Evolutionary conservation across 2,329 filamentous ascomycete genomes (phyloP).

Genomic region (Aureobasidium musti): DNA sequence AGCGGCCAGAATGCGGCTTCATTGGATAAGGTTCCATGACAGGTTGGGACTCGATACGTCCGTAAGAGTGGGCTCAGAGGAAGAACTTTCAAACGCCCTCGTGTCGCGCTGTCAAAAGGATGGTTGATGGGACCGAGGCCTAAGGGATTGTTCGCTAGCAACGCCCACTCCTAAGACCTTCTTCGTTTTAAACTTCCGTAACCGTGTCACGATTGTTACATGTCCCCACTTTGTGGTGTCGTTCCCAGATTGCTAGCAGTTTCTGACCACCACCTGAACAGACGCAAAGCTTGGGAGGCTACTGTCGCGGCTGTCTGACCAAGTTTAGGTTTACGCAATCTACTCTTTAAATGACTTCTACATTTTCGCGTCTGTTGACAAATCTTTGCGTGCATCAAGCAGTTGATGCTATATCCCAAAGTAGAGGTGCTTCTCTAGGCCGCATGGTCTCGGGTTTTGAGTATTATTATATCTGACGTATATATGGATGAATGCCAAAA

Average conservation of each 20-base stretch:
- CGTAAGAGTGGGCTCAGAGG: conserved; percentile 8
- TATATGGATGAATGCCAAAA: neutral
- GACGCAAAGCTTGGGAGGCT: conserved; percentile 24
- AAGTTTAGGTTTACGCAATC: conserved; percentile 21
- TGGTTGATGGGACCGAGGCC: conserved; percentile 6
- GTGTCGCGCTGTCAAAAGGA: conserved; percentile 23
- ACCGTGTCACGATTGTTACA: conserved; percentile 25
- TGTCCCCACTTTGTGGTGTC: conserved; percentile 7
- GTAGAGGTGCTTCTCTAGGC: neutral
- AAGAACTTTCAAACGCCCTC: conserved; percentile 2
- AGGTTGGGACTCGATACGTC: conserved; percentile 23
- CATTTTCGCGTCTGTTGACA: conserved; percentile 19
- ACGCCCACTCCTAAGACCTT: conserved; percentile 20
- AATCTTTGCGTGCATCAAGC: neutral
- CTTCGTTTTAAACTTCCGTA: conserved; percentile 27
- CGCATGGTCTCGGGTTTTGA: neutral
- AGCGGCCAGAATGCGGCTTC: conserved; percentile 1
- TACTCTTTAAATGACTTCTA: neutral
- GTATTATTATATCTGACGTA: conserved; percentile 21
- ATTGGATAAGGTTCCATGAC: conserved; percentile 10
- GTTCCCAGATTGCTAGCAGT: neutral
- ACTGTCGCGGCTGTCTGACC: conserved; percentile 21
- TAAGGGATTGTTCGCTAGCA: conserved; percentile 12
- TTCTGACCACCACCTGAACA: neutral
- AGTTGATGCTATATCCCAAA: neutral